Evolutionary conservation across 2,329 filamentous ascomycete species (phyloP), one percentile per base, ranked within the genome.

Genomic region (Aureobasidium zeae): DNA sequence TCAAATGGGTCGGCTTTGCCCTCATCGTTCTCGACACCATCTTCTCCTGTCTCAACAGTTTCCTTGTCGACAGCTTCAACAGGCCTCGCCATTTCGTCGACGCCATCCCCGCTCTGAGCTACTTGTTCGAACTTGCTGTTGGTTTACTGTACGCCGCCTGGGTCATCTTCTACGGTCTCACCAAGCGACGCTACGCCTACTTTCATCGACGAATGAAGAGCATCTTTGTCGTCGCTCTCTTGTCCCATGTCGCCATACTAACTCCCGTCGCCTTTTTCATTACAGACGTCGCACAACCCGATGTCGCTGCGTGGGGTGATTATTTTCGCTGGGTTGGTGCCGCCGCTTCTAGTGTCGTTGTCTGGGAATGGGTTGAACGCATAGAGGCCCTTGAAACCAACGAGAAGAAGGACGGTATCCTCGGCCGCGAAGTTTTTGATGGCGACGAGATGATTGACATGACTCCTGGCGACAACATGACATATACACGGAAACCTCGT

Each of bases 1-100:
- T 98, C 66, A 96, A 96, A 67, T 98, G 89, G 89, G 86, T 89
- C 12, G 91, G 89, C 1, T 95, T 96, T 59, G 87, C 83, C 3
- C 75, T 98, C 46, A 95, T 98, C 56, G 77, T 86, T 0, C 73
- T 95, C 48, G 89, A 96, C 59, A 81, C 89, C 31, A 78, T 88
- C 9, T 98, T 98, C 62, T 88, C 83, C 57, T 86, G 83, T 35
- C 74, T 96, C 47, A 93, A 95, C 68, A 91, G 84, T 56, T 96
- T 96, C 57, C 62, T 76, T 39, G 73, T 74, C 21, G 67, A 74
- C 39, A 68, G 73, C 24, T 72, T 67, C 35, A 71, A 72, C 15
- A 74, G 79, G 48, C 85, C 86, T 2, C 73, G 79, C 29, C 79
- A 79, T 51, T 95, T 95, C 57, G 81, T 83, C 31, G 85, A 94